Conservation (phyloP, 2,329 filamentous ascomycete genomes). For the Cylindrodendrum hubeiense region DNA sequence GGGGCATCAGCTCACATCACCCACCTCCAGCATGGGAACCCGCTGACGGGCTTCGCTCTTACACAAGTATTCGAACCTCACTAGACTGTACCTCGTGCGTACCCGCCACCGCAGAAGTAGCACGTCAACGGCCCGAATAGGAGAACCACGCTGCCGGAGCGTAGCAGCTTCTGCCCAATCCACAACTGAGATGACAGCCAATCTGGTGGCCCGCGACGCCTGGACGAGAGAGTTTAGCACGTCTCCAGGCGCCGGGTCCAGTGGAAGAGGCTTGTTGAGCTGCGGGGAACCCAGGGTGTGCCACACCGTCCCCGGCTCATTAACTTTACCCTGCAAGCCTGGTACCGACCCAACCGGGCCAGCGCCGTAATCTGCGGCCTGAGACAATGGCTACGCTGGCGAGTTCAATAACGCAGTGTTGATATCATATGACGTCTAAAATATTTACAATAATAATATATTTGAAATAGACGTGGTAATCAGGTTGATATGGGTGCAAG, state of each 20-base stretch:
- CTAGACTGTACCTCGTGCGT: background rate
- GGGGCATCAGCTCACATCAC: background rate
- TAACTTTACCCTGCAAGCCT: slow-evolving; percentile 9
- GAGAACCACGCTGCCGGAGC: slow-evolving; percentile 29
- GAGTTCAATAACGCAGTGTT: background rate
- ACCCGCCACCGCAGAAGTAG: slow-evolving; percentile 11
- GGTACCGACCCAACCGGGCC: slow-evolving; percentile 9
- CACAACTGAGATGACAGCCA: slow-evolving; percentile 29
- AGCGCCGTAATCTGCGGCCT: background rate
- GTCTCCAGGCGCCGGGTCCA: background rate
- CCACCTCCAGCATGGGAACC: background rate
- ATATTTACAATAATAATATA: background rate
- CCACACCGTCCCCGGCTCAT: slow-evolving; percentile 31
- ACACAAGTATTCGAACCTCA: background rate
- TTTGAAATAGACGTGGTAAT: background rate
- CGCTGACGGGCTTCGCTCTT: background rate
- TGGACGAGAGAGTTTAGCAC: slow-evolving; percentile 1
- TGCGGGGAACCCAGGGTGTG: slow-evolving; percentile 45
- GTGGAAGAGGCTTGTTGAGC: slow-evolving; percentile 33
- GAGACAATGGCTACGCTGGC: background rate
- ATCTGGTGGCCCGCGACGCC: slow-evolving; percentile 31
- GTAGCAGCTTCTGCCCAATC: slow-evolving; percentile 30
- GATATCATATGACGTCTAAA: background rate
- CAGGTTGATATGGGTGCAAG: background rate
- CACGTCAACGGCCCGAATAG: slow-evolving; percentile 46